A percentile compares a stretch with the other conserved stretches of the same genome.
phyloP scores from a whole-genome alignment of 345 rosid genomes.

The Hibiscus syriacus region DNA sequence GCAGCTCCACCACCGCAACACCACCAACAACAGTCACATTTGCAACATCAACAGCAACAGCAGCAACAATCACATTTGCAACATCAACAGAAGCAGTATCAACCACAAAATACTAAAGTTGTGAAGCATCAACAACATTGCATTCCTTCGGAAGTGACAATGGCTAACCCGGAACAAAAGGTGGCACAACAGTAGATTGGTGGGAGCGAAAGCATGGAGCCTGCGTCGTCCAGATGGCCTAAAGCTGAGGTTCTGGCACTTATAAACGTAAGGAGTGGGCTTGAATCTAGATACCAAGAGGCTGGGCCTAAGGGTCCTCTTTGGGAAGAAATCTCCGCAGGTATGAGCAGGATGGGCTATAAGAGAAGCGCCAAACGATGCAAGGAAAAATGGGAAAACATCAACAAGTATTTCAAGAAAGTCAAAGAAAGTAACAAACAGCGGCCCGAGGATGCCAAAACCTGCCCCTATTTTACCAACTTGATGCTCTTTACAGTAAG shows the following conservation, averaged over 20 bases:
- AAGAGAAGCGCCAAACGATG: slow-evolving; percentile 67
- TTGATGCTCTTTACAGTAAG: slow-evolving; percentile 60
- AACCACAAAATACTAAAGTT: background rate
- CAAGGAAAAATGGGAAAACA: slow-evolving; percentile 92
- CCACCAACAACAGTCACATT: slow-evolving; percentile 2
- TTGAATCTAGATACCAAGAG: slow-evolving; percentile 60
- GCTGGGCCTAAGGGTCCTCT: slow-evolving; percentile 72
- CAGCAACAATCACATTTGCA: no score
- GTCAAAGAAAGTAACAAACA: slow-evolving; percentile 77
- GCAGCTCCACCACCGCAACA: slow-evolving; percentile 8
- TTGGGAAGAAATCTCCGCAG: slow-evolving; percentile 72
- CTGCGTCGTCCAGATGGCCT: slow-evolving; percentile 68
- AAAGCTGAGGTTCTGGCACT: slow-evolving; percentile 67
- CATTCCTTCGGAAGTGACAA: slow-evolving; percentile 24
- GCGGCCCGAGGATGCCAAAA: slow-evolving; percentile 83
- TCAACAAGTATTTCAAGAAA: slow-evolving; percentile 84
- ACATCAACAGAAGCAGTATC: no score
- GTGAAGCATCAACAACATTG: background rate
- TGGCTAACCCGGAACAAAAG: slow-evolving; percentile 48
- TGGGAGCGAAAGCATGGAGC: slow-evolving; percentile 28
- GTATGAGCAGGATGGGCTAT: slow-evolving; percentile 61
- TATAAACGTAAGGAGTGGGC: slow-evolving; percentile 48
- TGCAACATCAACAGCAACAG: slow-evolving; percentile 16
- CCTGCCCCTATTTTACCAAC: slow-evolving; percentile 84
- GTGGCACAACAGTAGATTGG: slow-evolving; percentile 27